Evolutionary conservation across 257 asterid species (phyloP), one percentile per base, ranked within the genome.

Genomic region (Solanum commersonii): DNA sequence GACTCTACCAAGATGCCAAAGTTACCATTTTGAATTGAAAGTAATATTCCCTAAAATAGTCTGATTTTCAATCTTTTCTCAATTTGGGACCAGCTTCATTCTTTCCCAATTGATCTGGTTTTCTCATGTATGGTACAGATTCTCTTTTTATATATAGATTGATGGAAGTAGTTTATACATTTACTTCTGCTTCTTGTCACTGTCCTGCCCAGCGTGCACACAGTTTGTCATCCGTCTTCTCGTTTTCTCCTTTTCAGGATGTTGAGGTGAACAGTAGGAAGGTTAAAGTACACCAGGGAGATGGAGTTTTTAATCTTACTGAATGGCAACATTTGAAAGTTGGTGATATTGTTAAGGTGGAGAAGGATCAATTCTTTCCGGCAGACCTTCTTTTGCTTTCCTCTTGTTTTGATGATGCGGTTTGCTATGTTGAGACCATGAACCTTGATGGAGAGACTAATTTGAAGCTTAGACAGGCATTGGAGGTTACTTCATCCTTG

Each of bases 401-500:
- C 0, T 95, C 99, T 23, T 92, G 95, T 87, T 97, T 94, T 33
- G 99, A 96, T 5, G 99, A 96, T 87, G 97, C 94, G 3, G 86
- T 96, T 27, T 95, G 99, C 92, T 96, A 96, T 74, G 99, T 97
- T 8, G 98, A 97, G 94, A 96, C 99, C 29, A 96, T 96, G 99
- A 96, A 95, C 83, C 98, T 96, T 52, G 99, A 95, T 14, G 99
- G 99, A 6, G 99, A 96, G 90, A 96, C 99, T 8, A 96, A 96
- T 89, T 87, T 96, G 91, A 96, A 96, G 90, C 94, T 96, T 83
- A 96, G 94, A 88, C 98, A 96, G 88, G 95, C 95, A 25, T 86
- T 94, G 77, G 99, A 96, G 14, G 93, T 83, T 71, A 95, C 98
- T 35, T 91, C 98, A 65, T 87, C 88, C 25, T 82, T 96, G 59